phyloP scores from a whole-genome alignment of 257 asterid species.

The Fraxinus quadrangulata region DNA sequence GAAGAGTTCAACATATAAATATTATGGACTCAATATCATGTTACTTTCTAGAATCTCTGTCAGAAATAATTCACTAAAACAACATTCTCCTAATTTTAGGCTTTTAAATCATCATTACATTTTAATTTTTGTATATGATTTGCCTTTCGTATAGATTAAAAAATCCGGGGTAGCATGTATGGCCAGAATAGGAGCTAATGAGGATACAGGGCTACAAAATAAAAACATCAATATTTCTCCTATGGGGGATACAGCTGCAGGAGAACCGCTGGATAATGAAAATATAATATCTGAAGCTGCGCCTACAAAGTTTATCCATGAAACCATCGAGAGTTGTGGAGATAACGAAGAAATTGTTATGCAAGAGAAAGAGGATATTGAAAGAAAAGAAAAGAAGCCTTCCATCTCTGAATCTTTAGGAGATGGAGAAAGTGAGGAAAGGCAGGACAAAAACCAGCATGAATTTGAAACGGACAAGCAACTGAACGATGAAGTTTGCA shows the following conservation, averaged over 20 bases:
- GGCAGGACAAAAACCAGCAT: slow-evolving; percentile 2
- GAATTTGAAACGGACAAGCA: slow-evolving; percentile 1
- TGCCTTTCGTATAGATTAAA: slow-evolving; percentile 24
- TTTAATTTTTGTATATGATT: not conserved
- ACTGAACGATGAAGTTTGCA: slow-evolving; percentile 30
- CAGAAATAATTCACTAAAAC: not conserved
- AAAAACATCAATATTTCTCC: slow-evolving; percentile 21
- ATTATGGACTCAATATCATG: not conserved
- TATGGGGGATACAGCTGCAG: slow-evolving; percentile 16
- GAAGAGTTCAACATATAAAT: not conserved
- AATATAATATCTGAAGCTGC: slow-evolving; percentile 20
- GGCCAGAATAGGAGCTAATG: slow-evolving; percentile 26
- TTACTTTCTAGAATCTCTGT: not conserved
- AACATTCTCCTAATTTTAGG: not conserved
- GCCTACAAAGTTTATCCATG: slow-evolving; percentile 18
- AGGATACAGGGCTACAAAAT: slow-evolving; percentile 22
- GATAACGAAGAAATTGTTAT: slow-evolving; percentile 16
- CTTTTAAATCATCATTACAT: slow-evolving; percentile 8
- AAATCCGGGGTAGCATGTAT: slow-evolving; percentile 18
- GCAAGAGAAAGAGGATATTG: slow-evolving; percentile 25
- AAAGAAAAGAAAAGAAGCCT: slow-evolving; percentile 20
- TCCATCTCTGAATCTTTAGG: slow-evolving; percentile 23
- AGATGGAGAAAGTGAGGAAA: slow-evolving; percentile 32
- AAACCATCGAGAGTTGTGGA: slow-evolving; percentile 16
- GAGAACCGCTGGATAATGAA: slow-evolving; percentile 23